Evolutionary conservation across 73 alveolate genomes (phyloP).

Genomic region (Uronychia setigera): DNA sequence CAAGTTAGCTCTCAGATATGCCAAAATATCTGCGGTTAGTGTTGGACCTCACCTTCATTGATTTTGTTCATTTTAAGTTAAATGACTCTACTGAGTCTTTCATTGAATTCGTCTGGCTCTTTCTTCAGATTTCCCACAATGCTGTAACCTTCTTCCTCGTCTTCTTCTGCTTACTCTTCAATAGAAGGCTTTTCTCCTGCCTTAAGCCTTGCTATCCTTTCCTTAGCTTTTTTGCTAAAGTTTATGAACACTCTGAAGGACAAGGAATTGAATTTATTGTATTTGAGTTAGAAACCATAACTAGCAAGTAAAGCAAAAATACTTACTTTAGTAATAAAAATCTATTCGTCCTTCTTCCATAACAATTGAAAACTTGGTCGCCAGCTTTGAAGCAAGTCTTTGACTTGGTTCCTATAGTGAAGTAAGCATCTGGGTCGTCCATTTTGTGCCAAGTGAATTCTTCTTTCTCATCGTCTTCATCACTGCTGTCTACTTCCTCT

Average conservation of each 20-base stretch:
- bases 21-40: constrained; percentile 38
- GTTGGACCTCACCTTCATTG: not conserved
- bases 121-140: not conserved
- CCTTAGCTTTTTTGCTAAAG: not conserved
- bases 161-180: not conserved
- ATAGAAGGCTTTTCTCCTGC: not conserved
- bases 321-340: constrained; percentile 21
- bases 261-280: constrained; percentile 8
- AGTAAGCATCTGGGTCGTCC: constrained; percentile 40
- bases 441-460: constrained; percentile 56
- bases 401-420: constrained; percentile 55
- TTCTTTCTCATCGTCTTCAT: constrained; percentile 62
- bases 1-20: constrained; percentile 55
- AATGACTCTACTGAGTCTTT: constrained; percentile 46
- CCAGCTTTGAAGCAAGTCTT: constrained; percentile 48
- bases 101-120: not conserved
- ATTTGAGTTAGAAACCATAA: constrained; percentile 17
- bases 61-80: constrained; percentile 32
- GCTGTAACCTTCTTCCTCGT: not conserved
- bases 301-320: constrained; percentile 2
- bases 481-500: constrained; percentile 38
- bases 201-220: not conserved
- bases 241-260: constrained; percentile 24
- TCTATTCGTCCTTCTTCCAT: constrained; percentile 66
- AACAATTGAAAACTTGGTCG: constrained; percentile 56